Percentiles rank a stretch among this genome's conserved stretches.
phyloP scores from a whole-genome alignment of 257 asterid genomes.

The Solanum ahanhuiri region DNA sequence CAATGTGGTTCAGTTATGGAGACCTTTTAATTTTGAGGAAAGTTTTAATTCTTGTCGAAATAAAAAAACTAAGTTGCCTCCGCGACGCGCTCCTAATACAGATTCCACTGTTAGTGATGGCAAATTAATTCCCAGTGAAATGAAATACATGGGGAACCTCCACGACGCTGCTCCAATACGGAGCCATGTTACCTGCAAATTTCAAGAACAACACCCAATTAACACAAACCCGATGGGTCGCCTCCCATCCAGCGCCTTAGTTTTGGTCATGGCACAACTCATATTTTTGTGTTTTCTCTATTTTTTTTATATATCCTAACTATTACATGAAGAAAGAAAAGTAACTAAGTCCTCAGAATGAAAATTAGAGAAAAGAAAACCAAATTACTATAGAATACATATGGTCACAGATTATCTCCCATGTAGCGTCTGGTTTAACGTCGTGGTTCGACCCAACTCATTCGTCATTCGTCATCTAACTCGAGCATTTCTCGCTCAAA shows the following conservation, averaged over 20 bases:
- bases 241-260: neutral
- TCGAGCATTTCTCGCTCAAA: neutral
- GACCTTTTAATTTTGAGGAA: no score
- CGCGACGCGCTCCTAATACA: neutral
- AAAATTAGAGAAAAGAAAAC: no score
- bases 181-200: neutral
- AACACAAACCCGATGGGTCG: neutral
- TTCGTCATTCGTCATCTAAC: neutral
- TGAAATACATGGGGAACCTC: neutral
- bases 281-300: neutral
- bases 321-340: neutral
- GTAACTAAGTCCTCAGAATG: neutral
- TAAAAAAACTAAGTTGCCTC: no score
- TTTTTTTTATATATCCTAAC: neutral
- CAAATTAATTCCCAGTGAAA: neutral
- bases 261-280: neutral
- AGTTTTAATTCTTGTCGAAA: no score
- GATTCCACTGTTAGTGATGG: no score
- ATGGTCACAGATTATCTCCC: neutral
- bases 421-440: neutral
- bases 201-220: neutral
- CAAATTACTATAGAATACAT: neutral
- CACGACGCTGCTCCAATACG: accelerated
- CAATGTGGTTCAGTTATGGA: no score
- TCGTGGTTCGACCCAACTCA: neutral